These are phyloP conservation scores for Zoysia matrella DNA, from an alignment of 202 grass and related monocot species.

Conservation along the genomic window DNA sequence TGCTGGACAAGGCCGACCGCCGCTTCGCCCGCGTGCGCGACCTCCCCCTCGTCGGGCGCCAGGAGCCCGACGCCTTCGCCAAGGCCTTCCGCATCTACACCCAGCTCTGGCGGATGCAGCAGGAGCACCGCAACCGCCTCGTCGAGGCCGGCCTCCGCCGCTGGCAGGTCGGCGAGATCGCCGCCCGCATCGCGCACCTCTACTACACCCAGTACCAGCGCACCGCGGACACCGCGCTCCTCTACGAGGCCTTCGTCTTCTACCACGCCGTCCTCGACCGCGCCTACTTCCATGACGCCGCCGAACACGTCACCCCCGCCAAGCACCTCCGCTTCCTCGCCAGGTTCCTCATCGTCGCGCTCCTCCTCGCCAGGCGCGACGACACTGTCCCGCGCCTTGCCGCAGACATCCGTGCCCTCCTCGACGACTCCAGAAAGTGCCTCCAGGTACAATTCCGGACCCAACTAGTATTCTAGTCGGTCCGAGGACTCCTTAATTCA, in stretches of 20 bases:
- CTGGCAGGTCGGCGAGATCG: too few species aligned
- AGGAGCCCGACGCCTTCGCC: too few species aligned
- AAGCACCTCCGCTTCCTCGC: constrained; percentile 68
- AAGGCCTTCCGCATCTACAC: too few species aligned
- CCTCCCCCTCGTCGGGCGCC: too few species aligned
- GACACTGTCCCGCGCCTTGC: constrained; percentile 64
- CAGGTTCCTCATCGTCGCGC: constrained; percentile 52
- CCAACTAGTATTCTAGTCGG: neutral
- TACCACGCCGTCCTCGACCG: constrained; percentile 94
- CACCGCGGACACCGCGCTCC: constrained; percentile 60
- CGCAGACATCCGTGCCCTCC: constrained; percentile 59
- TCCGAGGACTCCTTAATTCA: neutral
- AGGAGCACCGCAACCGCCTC: too few species aligned
- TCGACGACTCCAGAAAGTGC: constrained; percentile 83
- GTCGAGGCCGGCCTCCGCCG: too few species aligned
- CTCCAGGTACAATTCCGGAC: constrained; percentile 52
- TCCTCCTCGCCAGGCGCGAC: constrained; percentile 66
- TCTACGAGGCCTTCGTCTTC: constrained; percentile 91
- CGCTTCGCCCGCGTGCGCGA: too few species aligned
- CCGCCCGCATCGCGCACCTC: too few species aligned
- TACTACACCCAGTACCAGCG: too few species aligned
- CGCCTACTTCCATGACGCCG: constrained; percentile 72
- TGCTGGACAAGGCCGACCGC: too few species aligned
- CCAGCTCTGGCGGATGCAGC: too few species aligned
- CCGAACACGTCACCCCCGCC: constrained; percentile 54